A percentile compares a stretch with the other conserved stretches of the same genome.
These are phyloP conservation scores for Isatis lusitanica DNA, from an alignment of 441 rosid genomes.

Conservation along the genomic window DNA sequence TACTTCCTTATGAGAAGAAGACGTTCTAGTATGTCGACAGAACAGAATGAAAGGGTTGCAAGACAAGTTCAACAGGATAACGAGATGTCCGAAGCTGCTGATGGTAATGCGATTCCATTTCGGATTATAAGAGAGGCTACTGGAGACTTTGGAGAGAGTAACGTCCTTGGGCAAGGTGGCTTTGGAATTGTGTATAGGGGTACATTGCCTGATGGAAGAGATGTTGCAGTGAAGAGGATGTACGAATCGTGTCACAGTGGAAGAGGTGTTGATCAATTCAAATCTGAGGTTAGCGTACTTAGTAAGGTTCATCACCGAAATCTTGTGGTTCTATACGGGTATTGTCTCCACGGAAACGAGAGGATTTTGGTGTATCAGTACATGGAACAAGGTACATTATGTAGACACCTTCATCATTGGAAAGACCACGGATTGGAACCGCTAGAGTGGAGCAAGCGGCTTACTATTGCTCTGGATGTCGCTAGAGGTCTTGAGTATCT, in stretches of 20 bases:
- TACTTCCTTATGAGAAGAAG: no score
- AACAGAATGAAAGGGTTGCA: no score
- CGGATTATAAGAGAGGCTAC: no score
- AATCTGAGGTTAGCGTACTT: constrained; percentile 52
- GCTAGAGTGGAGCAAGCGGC: not conserved
- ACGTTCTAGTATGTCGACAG: no score
- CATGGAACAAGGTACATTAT: constrained; percentile 57
- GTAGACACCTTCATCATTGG: constrained; percentile 45
- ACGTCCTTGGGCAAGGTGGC: constrained; percentile 33
- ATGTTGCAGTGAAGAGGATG: constrained; percentile 65
- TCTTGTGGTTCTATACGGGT: constrained; percentile 52
- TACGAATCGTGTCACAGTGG: constrained; percentile 29
- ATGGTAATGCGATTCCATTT: no score
- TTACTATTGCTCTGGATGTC: not conserved
- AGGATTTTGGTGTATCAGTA: constrained; percentile 51
- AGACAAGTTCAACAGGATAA: no score
- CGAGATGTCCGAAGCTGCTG: no score
- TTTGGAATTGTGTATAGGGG: constrained; percentile 49
- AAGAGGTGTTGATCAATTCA: constrained; percentile 47
- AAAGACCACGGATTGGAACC: not conserved
- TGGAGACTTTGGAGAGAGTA: no score
- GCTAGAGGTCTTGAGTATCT: not conserved
- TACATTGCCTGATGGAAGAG: constrained; percentile 52
- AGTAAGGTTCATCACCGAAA: constrained; percentile 56
- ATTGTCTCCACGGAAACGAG: constrained; percentile 53